Conservation (phyloP, 139 green algal genomes). For the Auxenochlorella protothecoides region DNA sequence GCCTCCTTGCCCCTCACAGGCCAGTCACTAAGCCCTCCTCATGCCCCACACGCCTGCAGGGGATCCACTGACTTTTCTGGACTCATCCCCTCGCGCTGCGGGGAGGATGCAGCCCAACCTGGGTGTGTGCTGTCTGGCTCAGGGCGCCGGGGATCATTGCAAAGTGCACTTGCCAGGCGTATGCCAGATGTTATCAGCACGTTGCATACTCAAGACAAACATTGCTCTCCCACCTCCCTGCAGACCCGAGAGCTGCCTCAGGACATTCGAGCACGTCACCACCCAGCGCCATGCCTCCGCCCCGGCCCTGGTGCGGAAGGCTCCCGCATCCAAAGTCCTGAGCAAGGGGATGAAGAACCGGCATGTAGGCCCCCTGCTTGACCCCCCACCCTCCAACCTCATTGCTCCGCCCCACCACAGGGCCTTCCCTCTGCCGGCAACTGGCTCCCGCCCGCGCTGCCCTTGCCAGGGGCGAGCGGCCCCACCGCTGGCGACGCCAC, state of each 20-base stretch:
- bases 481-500: neutral
- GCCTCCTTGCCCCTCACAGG: neutral
- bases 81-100: constrained; percentile 4
- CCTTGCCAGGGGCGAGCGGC: neutral
- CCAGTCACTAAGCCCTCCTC: neutral
- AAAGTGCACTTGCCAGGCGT: neutral
- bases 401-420: neutral
- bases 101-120: neutral
- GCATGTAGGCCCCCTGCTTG: neutral
- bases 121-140: neutral
- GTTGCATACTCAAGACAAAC: neutral
- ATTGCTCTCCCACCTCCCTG: neutral
- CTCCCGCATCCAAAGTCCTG: too few relatives aligned
- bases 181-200: neutral
- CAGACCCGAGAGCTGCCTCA: too few relatives aligned
- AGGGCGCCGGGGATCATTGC: constrained; percentile 7
- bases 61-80: constrained; percentile 12
- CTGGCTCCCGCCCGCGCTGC: neutral
- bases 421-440: neutral
- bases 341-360: too few relatives aligned
- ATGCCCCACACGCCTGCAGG: neutral
- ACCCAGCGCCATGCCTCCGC: too few relatives aligned
- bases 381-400: neutral
- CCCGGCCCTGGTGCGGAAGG: too few relatives aligned
- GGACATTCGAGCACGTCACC: too few relatives aligned